Conservation (phyloP, 345 rosid species). For the Cardamine resedifolia region DNA sequence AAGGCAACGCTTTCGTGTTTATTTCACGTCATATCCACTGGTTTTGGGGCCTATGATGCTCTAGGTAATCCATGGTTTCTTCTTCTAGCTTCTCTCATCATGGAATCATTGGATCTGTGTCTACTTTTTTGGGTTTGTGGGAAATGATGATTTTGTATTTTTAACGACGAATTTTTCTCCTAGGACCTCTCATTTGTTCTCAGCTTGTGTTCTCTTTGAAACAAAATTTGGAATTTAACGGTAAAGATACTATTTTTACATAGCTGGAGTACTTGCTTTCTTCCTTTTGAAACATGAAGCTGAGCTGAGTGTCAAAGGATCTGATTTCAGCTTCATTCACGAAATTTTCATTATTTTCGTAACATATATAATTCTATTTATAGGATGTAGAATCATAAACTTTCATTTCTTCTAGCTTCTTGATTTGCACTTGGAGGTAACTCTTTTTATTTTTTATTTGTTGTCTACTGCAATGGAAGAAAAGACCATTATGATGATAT, state of each 20-base stretch:
- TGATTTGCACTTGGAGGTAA: slow-evolving; percentile 6
- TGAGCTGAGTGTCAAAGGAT: slow-evolving; percentile 23
- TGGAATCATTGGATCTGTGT: slow-evolving; percentile 35
- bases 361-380: not conserved
- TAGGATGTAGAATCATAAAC: not conserved
- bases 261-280: not conserved
- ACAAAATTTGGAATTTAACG: slow-evolving; percentile 8
- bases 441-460: not conserved
- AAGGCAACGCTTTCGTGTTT: slow-evolving; percentile 9
- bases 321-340: slow-evolving; percentile 18
- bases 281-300: not conserved
- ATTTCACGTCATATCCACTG: slow-evolving; percentile 19
- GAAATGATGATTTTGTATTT: not conserved
- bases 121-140: slow-evolving; percentile 8
- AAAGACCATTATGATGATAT: not conserved
- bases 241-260: slow-evolving; percentile 9
- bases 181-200: slow-evolving; percentile 10
- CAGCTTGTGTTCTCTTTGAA: not conserved
- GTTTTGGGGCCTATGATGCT: slow-evolving; percentile 11
- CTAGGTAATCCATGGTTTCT: slow-evolving; percentile 23
- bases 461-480: not conserved
- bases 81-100: slow-evolving; percentile 3
- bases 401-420: not conserved
- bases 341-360: not conserved
- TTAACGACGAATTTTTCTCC: not conserved